A percentile compares a stretch with the other conserved stretches of the same genome.
These are phyloP conservation scores for Fusarium albosuccineum DNA, from an alignment of 2,329 filamentous ascomycete genomes.

Conservation along the genomic window DNA sequence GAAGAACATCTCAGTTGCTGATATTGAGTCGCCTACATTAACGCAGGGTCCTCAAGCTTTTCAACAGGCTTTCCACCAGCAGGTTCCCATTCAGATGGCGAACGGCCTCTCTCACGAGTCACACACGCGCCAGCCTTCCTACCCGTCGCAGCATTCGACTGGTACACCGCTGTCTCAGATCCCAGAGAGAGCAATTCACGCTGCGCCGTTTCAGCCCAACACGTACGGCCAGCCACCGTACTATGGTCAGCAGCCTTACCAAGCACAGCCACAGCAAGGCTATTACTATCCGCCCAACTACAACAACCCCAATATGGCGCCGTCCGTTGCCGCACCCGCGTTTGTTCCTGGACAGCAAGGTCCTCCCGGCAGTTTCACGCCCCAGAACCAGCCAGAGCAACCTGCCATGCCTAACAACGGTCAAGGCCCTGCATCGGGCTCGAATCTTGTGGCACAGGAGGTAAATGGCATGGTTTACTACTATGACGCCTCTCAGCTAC, in stretches of 20 bases:
- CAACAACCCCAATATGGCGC: slow-evolving; percentile 65
- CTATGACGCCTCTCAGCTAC: slow-evolving; percentile 82
- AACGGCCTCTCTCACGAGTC: slow-evolving; percentile 69
- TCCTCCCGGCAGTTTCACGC: slow-evolving; percentile 57
- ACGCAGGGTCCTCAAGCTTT: slow-evolving; percentile 77
- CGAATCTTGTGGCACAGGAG: slow-evolving; percentile 81
- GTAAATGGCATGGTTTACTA: slow-evolving; percentile 98
- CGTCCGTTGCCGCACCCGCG: slow-evolving; percentile 61
- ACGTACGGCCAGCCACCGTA: slow-evolving; percentile 71
- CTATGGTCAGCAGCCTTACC: slow-evolving; percentile 64
- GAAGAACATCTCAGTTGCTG: slow-evolving; percentile 92
- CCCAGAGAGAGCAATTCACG: slow-evolving; percentile 91
- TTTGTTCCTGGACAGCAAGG: slow-evolving; percentile 70
- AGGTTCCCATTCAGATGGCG: slow-evolving; percentile 82
- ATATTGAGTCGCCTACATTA: slow-evolving; percentile 85
- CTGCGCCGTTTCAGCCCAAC: slow-evolving; percentile 87
- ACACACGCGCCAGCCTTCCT: slow-evolving; percentile 77
- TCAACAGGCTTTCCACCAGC: slow-evolving; percentile 93
- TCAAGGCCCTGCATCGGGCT: slow-evolving; percentile 44
- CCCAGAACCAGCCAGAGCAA: slow-evolving; percentile 57
- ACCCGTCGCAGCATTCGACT: slow-evolving; percentile 76
- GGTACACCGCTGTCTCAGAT: slow-evolving; percentile 92
- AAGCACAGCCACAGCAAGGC: slow-evolving; percentile 61
- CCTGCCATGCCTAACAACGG: slow-evolving; percentile 48
- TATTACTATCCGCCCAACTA: slow-evolving; percentile 77